phyloP scores from a whole-genome alignment of 2,329 filamentous ascomycete species.

The Penicillium verrucosum region DNA sequence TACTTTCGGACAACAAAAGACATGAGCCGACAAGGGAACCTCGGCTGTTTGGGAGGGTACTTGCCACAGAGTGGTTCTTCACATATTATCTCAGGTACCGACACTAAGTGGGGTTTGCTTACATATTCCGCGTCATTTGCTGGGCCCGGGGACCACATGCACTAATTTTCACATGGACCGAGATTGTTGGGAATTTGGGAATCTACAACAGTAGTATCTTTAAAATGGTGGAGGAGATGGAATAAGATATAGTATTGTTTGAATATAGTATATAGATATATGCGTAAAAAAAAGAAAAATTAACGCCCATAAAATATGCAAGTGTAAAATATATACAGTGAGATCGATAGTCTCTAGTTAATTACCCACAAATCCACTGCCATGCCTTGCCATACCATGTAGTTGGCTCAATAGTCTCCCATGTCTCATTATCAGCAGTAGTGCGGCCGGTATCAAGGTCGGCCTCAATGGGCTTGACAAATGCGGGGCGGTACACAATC shows the following conservation, averaged over 20 bases:
- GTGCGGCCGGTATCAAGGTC: slow-evolving; percentile 45
- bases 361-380: slow-evolving; percentile 21
- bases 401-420: slow-evolving; percentile 33
- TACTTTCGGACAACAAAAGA: slow-evolving; percentile 11
- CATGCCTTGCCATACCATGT: slow-evolving; percentile 31
- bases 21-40: slow-evolving; percentile 11
- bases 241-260: too few relatives aligned
- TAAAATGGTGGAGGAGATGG: neutral
- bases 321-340: neutral
- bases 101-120: neutral
- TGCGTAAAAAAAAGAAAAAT: neutral
- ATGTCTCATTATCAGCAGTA: slow-evolving; percentile 34
- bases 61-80: neutral
- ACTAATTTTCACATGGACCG: slow-evolving; percentile 16
- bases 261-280: neutral
- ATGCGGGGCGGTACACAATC: slow-evolving; percentile 32
- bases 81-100: slow-evolving; percentile 13
- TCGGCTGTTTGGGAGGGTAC: slow-evolving; percentile 19
- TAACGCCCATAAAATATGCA: neutral
- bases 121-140: slow-evolving; percentile 10
- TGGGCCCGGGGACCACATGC: slow-evolving; percentile 12
- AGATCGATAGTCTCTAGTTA: neutral
- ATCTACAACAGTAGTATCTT: too few relatives aligned
- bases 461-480: slow-evolving; percentile 40
- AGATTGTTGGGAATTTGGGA: neutral